Conservation (phyloP, 192 early-diverging fungal genomes). For the Rhizophagus prolifer region DNA sequence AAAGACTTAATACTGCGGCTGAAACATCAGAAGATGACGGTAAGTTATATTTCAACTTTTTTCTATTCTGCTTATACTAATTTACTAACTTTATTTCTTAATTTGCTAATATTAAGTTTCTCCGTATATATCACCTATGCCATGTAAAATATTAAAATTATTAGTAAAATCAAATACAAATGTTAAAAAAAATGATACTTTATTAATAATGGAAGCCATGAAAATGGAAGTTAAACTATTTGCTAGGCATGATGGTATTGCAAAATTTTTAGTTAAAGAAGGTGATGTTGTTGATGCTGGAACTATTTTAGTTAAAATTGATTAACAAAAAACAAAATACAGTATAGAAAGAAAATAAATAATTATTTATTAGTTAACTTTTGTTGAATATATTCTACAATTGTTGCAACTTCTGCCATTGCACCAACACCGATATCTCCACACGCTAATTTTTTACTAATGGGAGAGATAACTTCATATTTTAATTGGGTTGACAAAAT, state of each 20-base stretch:
- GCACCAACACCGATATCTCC: slow-evolving; percentile 87
- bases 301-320: slow-evolving; percentile 48
- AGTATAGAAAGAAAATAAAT: too few species aligned
- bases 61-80: not conserved
- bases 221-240: slow-evolving; percentile 70
- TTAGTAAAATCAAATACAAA: slow-evolving; percentile 71
- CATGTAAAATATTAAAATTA: slow-evolving; percentile 73
- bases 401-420: slow-evolving; percentile 79
- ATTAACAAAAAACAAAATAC: slow-evolving; percentile 26
- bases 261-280: slow-evolving; percentile 77
- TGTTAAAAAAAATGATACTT: slow-evolving; percentile 57
- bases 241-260: slow-evolving; percentile 87
- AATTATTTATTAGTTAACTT: not conserved
- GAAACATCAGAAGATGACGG: slow-evolving; percentile 44
- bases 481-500: slow-evolving; percentile 52
- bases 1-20: slow-evolving; percentile 43
- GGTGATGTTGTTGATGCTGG: slow-evolving; percentile 72
- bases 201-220: slow-evolving; percentile 67
- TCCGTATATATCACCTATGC: slow-evolving; percentile 63
- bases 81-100: not conserved
- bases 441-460: slow-evolving; percentile 86
- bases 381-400: slow-evolving; percentile 45
- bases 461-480: slow-evolving; percentile 71
- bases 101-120: slow-evolving; percentile 36
- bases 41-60: not conserved